Conservation (phyloP, 352 stramenopile genomes). For the Peronospora destructor region DNA sequence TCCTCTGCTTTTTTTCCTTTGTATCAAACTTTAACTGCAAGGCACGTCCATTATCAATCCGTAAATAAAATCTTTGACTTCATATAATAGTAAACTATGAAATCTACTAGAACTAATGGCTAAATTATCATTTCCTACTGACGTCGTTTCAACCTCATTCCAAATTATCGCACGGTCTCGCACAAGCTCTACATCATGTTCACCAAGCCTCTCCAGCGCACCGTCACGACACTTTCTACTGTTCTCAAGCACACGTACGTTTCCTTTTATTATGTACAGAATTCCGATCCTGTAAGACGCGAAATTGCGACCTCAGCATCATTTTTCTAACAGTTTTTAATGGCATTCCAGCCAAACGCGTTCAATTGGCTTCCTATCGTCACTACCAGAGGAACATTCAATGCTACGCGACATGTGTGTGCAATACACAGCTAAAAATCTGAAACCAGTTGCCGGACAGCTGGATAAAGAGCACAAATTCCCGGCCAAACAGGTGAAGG, state of each 20-base stretch:
- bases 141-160: constrained; percentile 19
- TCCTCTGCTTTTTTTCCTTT: no score
- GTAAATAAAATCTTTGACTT: background rate
- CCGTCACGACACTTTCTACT: constrained; percentile 9
- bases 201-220: constrained; percentile 34
- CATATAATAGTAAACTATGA: no score
- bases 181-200: constrained; percentile 24
- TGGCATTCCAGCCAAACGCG: constrained; percentile 22
- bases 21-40: no score
- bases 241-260: constrained; percentile 28
- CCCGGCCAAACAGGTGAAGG: constrained; percentile 72
- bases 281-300: background rate
- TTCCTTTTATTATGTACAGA: background rate
- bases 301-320: background rate
- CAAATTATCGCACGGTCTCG: background rate
- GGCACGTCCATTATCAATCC: no score
- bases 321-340: constrained; percentile 5
- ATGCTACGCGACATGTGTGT: constrained; percentile 96
- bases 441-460: constrained; percentile 84
- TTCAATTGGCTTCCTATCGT: constrained; percentile 50
- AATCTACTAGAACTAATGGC: no score
- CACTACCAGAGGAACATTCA: constrained; percentile 90
- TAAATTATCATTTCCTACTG: background rate
- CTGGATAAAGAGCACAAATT: constrained; percentile 88
- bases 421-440: constrained; percentile 93